Percentiles rank a stretch among this genome's conserved stretches.
phyloP scores from a whole-genome alignment of 2,329 filamentous ascomycete species.

The Diaporthe caulivora region DNA sequence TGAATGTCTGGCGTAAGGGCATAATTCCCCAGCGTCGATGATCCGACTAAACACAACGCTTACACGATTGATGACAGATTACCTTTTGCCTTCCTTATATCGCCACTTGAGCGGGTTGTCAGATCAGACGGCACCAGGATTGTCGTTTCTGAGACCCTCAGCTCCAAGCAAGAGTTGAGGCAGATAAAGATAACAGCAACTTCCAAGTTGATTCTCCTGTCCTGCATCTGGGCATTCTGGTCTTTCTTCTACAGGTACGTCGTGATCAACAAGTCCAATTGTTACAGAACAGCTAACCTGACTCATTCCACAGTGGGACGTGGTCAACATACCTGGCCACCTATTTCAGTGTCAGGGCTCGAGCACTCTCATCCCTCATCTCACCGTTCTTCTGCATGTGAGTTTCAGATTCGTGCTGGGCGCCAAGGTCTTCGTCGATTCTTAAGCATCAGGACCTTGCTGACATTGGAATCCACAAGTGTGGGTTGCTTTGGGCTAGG shows the following conservation, averaged over 20 bases:
- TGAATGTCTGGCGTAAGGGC: conserved; percentile 55
- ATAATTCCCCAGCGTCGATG: neutral
- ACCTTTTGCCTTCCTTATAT: conserved; percentile 60
- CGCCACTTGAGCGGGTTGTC: conserved; percentile 58
- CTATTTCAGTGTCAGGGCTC: conserved; percentile 58
- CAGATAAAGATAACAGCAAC: conserved; percentile 54
- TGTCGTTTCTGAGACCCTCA: conserved; percentile 54
- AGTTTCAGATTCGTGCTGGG: conserved; percentile 35
- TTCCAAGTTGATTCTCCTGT: conserved; percentile 54
- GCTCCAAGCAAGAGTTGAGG: conserved; percentile 54
- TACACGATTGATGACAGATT: conserved; percentile 43
- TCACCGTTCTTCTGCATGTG: conserved; percentile 63
- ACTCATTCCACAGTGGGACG: conserved; percentile 50
- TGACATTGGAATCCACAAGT: conserved; percentile 37
- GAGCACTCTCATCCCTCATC: conserved; percentile 58
- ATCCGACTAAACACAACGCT: neutral
- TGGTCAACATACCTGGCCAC: conserved; percentile 60
- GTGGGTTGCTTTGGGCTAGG: conserved; percentile 62
- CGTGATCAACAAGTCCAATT: neutral
- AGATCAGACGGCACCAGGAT: conserved; percentile 59
- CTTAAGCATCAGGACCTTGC: neutral
- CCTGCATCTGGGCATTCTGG: conserved; percentile 58
- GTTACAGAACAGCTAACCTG: neutral
- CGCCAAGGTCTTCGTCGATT: too few species aligned
- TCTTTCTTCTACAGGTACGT: conserved; percentile 57